These are phyloP conservation scores for Fusarium chuoi DNA, from an alignment of 2,329 filamentous ascomycete species.

Conservation along the genomic window DNA sequence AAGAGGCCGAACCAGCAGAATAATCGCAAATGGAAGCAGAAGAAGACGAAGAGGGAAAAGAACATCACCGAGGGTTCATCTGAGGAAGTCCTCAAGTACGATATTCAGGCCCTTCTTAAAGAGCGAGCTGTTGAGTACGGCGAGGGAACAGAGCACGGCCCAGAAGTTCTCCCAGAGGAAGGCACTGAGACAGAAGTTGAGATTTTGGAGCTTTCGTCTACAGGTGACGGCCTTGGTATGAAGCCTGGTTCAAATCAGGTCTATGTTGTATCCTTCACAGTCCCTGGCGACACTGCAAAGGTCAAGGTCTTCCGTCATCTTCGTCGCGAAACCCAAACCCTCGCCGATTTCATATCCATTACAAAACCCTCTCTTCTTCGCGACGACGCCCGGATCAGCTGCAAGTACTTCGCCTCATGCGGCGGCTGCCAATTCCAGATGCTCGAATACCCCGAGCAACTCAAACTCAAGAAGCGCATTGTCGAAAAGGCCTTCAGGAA, in stretches of 20 bases:
- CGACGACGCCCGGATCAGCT: conserved; percentile 80
- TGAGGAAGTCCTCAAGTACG: conserved; percentile 73
- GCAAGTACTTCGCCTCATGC: conserved; percentile 88
- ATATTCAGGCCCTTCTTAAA: conserved; percentile 67
- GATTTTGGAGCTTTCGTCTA: conserved; percentile 86
- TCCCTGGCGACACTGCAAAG: conserved; percentile 83
- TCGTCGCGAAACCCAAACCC: conserved; percentile 71
- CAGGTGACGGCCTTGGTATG: conserved; percentile 87
- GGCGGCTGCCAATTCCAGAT: conserved; percentile 98
- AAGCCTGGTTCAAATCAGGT: conserved; percentile 71
- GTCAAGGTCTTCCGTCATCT: conserved; percentile 84
- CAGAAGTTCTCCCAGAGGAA: conserved; percentile 66
- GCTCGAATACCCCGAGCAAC: conserved; percentile 87
- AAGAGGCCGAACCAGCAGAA: conserved; percentile 41
- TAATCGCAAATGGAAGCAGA: conserved; percentile 50
- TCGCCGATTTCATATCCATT: conserved; percentile 85
- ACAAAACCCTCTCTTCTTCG: conserved; percentile 77
- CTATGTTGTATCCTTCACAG: conserved; percentile 88
- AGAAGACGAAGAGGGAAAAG: conserved; percentile 67
- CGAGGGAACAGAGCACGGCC: conserved; percentile 44
- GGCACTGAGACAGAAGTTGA: conserved; percentile 83
- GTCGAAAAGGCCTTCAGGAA: conserved; percentile 92
- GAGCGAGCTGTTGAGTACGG: conserved; percentile 50
- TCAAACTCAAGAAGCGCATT: conserved; percentile 84
- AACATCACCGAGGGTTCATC: conserved; percentile 70